Evolutionary conservation across 768 basidiomycete species (phyloP).

Genomic region (Naganishia randhawae): DNA sequence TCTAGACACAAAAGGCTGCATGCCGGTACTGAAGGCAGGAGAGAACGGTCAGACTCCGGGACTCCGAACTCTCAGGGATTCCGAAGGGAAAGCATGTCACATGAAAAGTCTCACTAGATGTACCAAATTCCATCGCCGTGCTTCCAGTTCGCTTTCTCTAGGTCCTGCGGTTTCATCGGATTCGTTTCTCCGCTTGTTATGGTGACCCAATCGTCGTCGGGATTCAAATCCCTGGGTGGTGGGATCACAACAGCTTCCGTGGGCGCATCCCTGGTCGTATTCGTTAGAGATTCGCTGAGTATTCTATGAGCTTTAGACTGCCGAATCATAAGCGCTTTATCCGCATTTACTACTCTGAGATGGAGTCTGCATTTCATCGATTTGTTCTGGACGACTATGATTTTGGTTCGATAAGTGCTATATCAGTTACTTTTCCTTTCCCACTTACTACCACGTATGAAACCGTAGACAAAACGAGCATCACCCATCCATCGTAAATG

Average conservation of each 20-base stretch:
- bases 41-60: neutral
- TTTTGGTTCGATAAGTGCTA: neutral
- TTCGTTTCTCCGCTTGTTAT: conserved; percentile 35
- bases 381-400: conserved; percentile 31
- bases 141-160: conserved; percentile 33
- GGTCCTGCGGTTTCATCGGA: neutral
- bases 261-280: neutral
- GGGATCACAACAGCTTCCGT: conserved; percentile 29
- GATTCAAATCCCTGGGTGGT: conserved; percentile 34
- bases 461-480: conserved; percentile 46
- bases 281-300: neutral
- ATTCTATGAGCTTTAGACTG: conserved; percentile 23
- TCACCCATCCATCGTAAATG: conserved; percentile 51
- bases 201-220: conserved; percentile 42
- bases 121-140: conserved; percentile 47
- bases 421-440: neutral
- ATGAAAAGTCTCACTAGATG: conserved; percentile 42
- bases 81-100: neutral
- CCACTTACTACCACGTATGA: conserved; percentile 32
- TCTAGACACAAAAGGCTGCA: conserved; percentile 41
- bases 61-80: no score
- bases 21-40: conserved; percentile 33
- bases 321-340: conserved; percentile 38
- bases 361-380: conserved; percentile 37
- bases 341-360: conserved; percentile 42